Base-by-base conservation (phyloP, 331 rosid genomes). In the Rosa hybrid region DNA sequence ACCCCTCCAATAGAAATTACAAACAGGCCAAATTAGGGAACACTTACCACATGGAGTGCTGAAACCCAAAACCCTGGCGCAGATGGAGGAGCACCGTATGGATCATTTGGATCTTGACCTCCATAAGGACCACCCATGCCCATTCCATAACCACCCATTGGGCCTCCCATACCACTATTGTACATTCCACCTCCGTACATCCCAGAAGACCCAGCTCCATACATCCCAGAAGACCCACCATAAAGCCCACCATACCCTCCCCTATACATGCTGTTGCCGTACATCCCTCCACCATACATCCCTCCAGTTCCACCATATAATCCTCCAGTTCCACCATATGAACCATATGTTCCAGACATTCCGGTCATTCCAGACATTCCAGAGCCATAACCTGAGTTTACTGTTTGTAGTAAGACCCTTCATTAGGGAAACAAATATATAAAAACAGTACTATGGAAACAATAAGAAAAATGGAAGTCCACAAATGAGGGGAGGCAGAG, bases 101-200 rank as follows among this genome's bases (percentile, higher is more conserved):
- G 99, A 83, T 96, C 86, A 84, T 96, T 96, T 79, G 99, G 99
- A 88, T 96, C 99, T 84, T 96, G 92, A 59, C 70, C 91, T 14
- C 99, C 99, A 81, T 86, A 87, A 84, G 99, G 93, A 81, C 97
- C 97, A 68, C 90, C 94, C 98, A 86, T 82, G 34, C 90, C 92
- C 92, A 91, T 92, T 77, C 99, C 98, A 87, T 88, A 88, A 83
- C 98, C 93, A 85, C 98, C 94, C 96, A 96, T 80, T 5, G 80
- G 84, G 75, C 96, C 91, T 50, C 98, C 99, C 13, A 87, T 14
- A 76, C 98, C 94, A 83, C 94, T 39, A 71, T 82, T 83, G 84
- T 95, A 91, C 97, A 96, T 89, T 56, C 99, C 98, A 81, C 97
- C 96, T n/a, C 99, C 98, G 82, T 93, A 91, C 94, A 87, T 86